A percentile compares a stretch with the other conserved stretches of the same genome.
Evolutionary conservation across 257 asterid genomes (phyloP).

Genomic region (Primulina eburnea): DNA sequence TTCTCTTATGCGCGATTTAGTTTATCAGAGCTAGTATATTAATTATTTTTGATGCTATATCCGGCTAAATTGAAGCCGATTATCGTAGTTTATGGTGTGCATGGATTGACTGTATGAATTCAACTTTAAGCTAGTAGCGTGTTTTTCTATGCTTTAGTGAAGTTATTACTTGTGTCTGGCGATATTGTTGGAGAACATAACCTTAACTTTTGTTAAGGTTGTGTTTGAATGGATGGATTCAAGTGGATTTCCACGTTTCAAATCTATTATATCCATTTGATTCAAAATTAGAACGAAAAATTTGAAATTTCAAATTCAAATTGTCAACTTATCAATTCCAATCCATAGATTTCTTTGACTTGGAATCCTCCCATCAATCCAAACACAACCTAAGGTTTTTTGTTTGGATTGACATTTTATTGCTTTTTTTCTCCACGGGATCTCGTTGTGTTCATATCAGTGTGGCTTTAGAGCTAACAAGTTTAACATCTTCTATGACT

Average conservation of each 20-base stretch:
- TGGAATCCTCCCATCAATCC: no score
- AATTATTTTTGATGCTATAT: neutral
- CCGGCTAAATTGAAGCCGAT: neutral
- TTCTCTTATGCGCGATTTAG: neutral
- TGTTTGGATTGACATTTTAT: slow-evolving; percentile 2
- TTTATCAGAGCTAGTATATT: neutral
- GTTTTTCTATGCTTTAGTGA: slow-evolving; percentile 1
- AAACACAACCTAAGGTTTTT: neutral
- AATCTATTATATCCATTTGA: no score
- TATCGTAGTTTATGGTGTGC: neutral
- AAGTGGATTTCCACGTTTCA: no score
- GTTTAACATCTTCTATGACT: slow-evolving; percentile 1
- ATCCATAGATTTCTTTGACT: no score
- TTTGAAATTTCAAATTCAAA: no score
- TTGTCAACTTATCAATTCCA: no score
- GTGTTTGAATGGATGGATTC: no score
- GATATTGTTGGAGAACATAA: slow-evolving; percentile 8
- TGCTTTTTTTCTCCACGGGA: slow-evolving; percentile 6
- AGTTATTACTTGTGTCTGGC: neutral
- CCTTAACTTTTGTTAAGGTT: neutral
- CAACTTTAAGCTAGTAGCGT: slow-evolving; percentile 6
- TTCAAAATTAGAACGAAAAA: no score
- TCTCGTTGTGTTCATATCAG: neutral
- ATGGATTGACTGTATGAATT: slow-evolving; percentile 8
- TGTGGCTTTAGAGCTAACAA: slow-evolving; percentile 4